Percentiles rank a stretch among this genome's conserved stretches.
phyloP scores from a whole-genome alignment of 2,329 filamentous ascomycete genomes.

The Diaporthe ilicicola region DNA sequence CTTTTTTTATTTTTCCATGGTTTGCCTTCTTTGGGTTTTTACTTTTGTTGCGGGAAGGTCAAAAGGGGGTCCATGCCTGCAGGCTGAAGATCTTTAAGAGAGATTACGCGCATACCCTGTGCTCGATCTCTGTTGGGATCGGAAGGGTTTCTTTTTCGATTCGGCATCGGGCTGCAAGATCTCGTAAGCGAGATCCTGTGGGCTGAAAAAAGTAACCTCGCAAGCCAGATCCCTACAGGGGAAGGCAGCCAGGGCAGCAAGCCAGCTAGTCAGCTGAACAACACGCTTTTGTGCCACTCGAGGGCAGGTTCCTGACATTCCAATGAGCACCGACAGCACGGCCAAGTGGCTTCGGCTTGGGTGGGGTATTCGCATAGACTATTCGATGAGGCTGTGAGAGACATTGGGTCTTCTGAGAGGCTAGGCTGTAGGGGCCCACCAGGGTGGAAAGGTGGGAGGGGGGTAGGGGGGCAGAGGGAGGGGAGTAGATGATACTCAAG shows the following conservation, averaged over 20 bases:
- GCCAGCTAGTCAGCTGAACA: conserved; percentile 33
- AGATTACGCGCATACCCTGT: conserved; percentile 7
- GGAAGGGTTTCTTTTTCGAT: conserved; percentile 13
- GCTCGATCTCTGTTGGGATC: conserved; percentile 21
- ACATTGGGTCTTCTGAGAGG: conserved; percentile 11
- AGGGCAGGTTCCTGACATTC: conserved; percentile 14
- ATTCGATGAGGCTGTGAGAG: conserved; percentile 33
- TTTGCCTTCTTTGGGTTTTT: background rate
- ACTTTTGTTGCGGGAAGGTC: background rate
- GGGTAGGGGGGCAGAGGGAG: background rate
- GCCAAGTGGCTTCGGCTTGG: conserved; percentile 31
- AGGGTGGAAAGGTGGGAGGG: background rate
- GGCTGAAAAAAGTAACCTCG: conserved; percentile 29
- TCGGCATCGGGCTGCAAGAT: conserved; percentile 19
- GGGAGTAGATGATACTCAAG: background rate
- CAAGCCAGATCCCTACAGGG: conserved; percentile 13
- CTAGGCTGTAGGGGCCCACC: conserved; percentile 21
- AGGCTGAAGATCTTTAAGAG: conserved; percentile 9
- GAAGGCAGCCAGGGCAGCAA: conserved; percentile 16
- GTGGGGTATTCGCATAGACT: conserved; percentile 28
- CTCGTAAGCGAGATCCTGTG: conserved; percentile 17
- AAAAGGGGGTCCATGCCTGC: background rate
- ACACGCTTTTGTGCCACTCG: conserved; percentile 26
- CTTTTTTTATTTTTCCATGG: background rate
- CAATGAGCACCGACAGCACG: conserved; percentile 8